Base-by-base conservation (phyloP, 768 basidiomycete species). In the Rhodotorula babjevae region DNA sequence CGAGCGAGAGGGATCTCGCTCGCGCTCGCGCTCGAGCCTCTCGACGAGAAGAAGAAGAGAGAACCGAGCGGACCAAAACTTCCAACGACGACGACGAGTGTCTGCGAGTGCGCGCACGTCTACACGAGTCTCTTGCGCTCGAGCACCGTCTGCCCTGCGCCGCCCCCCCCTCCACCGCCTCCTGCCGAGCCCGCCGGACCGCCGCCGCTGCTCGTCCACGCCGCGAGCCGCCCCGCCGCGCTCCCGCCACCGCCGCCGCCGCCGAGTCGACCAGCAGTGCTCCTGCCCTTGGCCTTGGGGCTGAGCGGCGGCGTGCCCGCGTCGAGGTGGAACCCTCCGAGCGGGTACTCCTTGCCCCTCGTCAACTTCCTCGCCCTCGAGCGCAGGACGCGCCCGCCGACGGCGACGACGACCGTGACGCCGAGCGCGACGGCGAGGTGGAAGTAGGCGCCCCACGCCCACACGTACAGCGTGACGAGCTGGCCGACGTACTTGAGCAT, bases 401-500 rank as follows among this genome's bases (percentile, higher is more conserved):
- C 56, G 46, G 62, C n/a, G 27, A 69, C 65, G 8, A 33, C 72
- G 23, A 66, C 15, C 21, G 55, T 56, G 16, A 64, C 61, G 29
- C 44, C 61, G 1, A 55, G 33, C 21, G 71, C 73, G 46, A 77
- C 42, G 36, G 71, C 58, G 29, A 74, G 21, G 52, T 76, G 63
- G 67, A 75, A 72, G 2, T 23, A 50, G 31, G 75, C 3, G 16
- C 78, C 77, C 33, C 58, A 77, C 46, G 61, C 67, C 76, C 77
- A 78, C 14, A 67, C 63, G 67, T 79, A 79, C 36, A 79, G 70
- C 44, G 63, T 63, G 56, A 74, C 59, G 58, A 79, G 75, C 70
- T 79, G 79, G 18, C 77, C 77, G 67, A 79, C 72, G 65, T 79
- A 79, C 40, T 76, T 73, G 65, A 78, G 63, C 75, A 79, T 79